phyloP scores from a whole-genome alignment of 768 basidiomycete species.

The Psilocybe subaeruginosa region DNA sequence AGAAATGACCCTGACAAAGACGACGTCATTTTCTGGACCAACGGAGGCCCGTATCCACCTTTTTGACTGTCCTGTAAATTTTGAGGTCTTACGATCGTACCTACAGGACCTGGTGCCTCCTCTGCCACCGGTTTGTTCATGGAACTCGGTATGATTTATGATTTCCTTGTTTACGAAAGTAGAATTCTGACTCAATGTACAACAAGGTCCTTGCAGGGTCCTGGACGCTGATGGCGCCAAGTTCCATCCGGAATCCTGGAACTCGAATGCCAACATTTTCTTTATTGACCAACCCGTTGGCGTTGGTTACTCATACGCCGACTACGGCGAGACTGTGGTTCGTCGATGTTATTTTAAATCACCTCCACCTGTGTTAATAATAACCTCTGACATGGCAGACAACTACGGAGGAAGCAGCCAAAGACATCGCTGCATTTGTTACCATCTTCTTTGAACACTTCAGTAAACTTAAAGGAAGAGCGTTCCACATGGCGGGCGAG shows the following conservation, averaged over 20 bases:
- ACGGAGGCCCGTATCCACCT: conserved; percentile 36
- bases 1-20: conserved; percentile 60
- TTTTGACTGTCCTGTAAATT: too few species aligned
- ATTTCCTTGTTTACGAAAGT: conserved; percentile 3
- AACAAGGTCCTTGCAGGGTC: conserved; percentile 69
- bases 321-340: conserved; percentile 56
- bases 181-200: not conserved
- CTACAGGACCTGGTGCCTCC: conserved; percentile 29
- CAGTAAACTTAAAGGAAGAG: conserved; percentile 65
- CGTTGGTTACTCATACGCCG: conserved; percentile 65
- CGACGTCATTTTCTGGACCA: conserved; percentile 63
- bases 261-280: conserved; percentile 62
- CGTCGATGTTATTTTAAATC: not conserved
- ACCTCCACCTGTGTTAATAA: not conserved
- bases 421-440: conserved; percentile 73
- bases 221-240: conserved; percentile 49
- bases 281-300: conserved; percentile 67
- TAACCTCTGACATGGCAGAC: conserved; percentile 33
- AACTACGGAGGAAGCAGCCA: conserved; percentile 69
- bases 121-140: conserved; percentile 64
- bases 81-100: too few species aligned
- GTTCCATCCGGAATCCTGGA: conserved; percentile 66
- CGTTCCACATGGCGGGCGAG: conserved; percentile 72
- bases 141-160: conserved; percentile 58
- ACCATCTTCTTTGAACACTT: conserved; percentile 79